Evolutionary conservation across 1,139 yeast genomes (phyloP).

Genomic region (Geotrichum klebahnii): DNA sequence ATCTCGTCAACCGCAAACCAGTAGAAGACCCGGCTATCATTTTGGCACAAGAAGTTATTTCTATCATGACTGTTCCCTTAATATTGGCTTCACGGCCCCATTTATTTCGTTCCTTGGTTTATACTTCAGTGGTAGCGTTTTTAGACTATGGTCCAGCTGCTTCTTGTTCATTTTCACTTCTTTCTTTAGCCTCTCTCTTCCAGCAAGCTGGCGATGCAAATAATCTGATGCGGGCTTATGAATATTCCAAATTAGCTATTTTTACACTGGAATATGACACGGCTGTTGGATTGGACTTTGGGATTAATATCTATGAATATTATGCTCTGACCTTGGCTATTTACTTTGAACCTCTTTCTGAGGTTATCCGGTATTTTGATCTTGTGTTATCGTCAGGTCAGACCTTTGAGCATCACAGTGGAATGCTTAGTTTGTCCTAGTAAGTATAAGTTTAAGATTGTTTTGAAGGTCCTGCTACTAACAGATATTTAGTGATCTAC

Average conservation of each 20-base stretch:
- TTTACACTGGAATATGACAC: slow-evolving; percentile 41
- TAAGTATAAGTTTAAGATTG: slow-evolving; percentile 18
- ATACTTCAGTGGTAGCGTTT: slow-evolving; percentile 35
- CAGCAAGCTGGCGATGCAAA: slow-evolving; percentile 36
- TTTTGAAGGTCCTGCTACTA: background rate
- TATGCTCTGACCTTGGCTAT: slow-evolving; percentile 47
- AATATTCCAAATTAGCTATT: slow-evolving; percentile 44
- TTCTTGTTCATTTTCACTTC: slow-evolving; percentile 36
- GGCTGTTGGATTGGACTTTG: slow-evolving; percentile 41
- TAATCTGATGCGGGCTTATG: slow-evolving; percentile 43
- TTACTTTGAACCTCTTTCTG: slow-evolving; percentile 45
- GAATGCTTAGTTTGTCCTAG: slow-evolving; percentile 33
- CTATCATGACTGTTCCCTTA: slow-evolving; percentile 43
- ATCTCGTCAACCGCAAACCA: slow-evolving; percentile 34
- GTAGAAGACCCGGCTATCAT: slow-evolving; percentile 38
- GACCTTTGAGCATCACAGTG: slow-evolving; percentile 33
- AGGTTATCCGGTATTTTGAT: slow-evolving; percentile 39
- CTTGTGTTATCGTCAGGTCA: slow-evolving; percentile 33
- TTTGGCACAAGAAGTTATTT: slow-evolving; percentile 46
- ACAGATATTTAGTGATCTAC: slow-evolving; percentile 28
- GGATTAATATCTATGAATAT: slow-evolving; percentile 45
- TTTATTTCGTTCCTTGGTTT: slow-evolving; percentile 32
- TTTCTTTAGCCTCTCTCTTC: slow-evolving; percentile 38
- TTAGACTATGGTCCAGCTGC: slow-evolving; percentile 39
- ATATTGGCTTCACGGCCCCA: slow-evolving; percentile 28